Evolutionary conservation across 2,329 filamentous ascomycete species (phyloP), one percentile per base, ranked within the genome.

Genomic region (Emergomyces orientalis): DNA sequence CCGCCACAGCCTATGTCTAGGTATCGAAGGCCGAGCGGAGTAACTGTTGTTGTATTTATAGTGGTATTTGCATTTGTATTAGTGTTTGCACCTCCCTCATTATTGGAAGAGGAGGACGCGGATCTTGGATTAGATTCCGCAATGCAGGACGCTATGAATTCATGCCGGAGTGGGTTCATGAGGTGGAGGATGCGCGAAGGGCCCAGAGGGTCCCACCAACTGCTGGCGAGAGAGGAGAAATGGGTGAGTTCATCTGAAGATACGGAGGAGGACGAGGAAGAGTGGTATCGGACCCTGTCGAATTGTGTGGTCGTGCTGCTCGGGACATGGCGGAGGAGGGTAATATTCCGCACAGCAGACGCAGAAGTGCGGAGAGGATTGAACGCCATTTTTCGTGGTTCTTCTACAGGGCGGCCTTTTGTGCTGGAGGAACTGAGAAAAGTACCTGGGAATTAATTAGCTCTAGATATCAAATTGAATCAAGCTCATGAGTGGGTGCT

Each of bases 191-290:
- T 86, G 47, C 93, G 86, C 3, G 91, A 97, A 7, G 93, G 88
- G 60, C 94, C 94, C 72, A 96, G 87, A 1, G 93, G 90, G 76
- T 97, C 92, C 94, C 94, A 99, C 94, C 94, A 99, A 70, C 88
- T 88, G 67, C 89, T 90, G 67, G 94, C 94, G 71, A 99, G 90
- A 66, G 86, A 86, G 72, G 91, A 91, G 84, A 99, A 99, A 80
- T 99, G 94, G 22, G 89, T 89, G 67, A 99, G 86, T 79, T 99
- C 93, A 68, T 88, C 85, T 61, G 89, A 84, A 71, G 95, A 95
- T 76, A 99, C 90, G 62, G 90, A 91, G 57, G 88, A 86, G 54
- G 63, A 19, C 1, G 64, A 22, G 9, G 64, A 62, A 19, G 64
- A 66, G 54, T 66, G 65, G 32, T 64, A 57, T 27, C 66, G 65